Base-by-base conservation (phyloP, 768 basidiomycete genomes). In the Pulveroboletus sp. region DNA sequence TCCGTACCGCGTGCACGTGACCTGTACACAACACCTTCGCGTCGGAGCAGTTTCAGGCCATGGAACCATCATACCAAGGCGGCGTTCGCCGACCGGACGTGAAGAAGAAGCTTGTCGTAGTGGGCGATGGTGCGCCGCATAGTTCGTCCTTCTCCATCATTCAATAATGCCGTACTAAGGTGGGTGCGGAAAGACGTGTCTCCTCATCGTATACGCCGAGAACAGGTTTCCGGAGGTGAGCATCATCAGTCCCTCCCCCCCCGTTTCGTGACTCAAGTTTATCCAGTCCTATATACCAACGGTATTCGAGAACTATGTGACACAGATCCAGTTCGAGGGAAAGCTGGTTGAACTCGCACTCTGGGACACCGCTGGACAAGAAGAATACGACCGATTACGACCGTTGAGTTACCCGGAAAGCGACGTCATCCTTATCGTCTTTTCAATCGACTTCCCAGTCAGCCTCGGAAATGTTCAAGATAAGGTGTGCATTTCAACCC, bases 341-440 rank as follows among this genome's bases (percentile, higher is more conserved):
- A 93, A 93, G 70, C 74, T 89, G 17, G 83, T 99, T 53, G 92
- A 96, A 63, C 80, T 99, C 36, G 95, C 96, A n/a, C 76, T 99
- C 16, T 99, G 95, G 93, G 93, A 97, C 70, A 97, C 93, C 1
- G 93, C 93, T 1, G 93, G 93, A 23, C 93, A 96, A 68, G 93
- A 97, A 71, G 93, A 97, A 72, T 97, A 96, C 69, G 92, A 94
- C 68, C 79, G 89, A 54, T 77, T 93, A 48, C 78, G 89, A 57
- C 89, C 89, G 17, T 75, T 93, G 54, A 88, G 85, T 66, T 92
- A 93, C 59, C 89, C 90, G 17, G 89, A 93, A 68, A 87, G 84
- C 75, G 81, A 91, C 63, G 89, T 92, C 51, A 91, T 95, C 60
- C 85, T 95, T 59, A 89, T 95, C 59, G 92, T 94, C 24, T 96